A percentile compares a stretch with the other conserved stretches of the same genome.
These are phyloP conservation scores for Dioscorea zingiberensis DNA, from an alignment of 106 monocot species.

Conservation along the genomic window DNA sequence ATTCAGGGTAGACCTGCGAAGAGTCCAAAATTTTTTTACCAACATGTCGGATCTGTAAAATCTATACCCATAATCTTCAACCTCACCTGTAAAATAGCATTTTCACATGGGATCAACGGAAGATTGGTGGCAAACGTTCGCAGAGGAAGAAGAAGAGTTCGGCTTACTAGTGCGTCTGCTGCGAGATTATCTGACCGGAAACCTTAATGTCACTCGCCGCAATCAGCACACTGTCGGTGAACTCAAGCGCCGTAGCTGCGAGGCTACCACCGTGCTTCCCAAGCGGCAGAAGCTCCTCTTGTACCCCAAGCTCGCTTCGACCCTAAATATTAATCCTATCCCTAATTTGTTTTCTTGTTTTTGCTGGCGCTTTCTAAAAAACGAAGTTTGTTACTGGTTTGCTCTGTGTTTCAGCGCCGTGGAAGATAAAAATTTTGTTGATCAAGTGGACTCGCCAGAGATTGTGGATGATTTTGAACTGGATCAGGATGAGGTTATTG, in stretches of 20 bases:
- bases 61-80: no score
- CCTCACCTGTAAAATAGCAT: no score
- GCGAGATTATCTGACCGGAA: no score
- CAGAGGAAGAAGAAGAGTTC: no score
- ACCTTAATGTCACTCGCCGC: no score
- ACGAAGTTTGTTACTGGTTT: neutral
- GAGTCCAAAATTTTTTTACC: no score
- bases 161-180: no score
- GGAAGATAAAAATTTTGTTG: slow-evolving; percentile 88
- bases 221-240: slow-evolving; percentile 83
- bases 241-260: slow-evolving; percentile 92
- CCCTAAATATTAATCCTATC: neutral
- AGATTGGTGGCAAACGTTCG: no score
- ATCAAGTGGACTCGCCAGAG: slow-evolving; percentile 83
- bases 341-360: slow-evolving; percentile 5
- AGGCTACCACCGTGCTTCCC: slow-evolving; percentile 79
- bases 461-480: slow-evolving; percentile 88
- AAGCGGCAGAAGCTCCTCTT: slow-evolving; percentile 98
- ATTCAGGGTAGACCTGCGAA: no score
- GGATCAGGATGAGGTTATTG: slow-evolving; percentile 77
- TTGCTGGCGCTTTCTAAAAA: neutral
- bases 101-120: no score
- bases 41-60: no score
- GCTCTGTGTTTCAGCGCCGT: slow-evolving; percentile 36
- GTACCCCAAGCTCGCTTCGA: slow-evolving; percentile 79